These are phyloP conservation scores for Beauveria asiatica DNA, from an alignment of 2,329 filamentous ascomycete species.

Conservation along the genomic window DNA sequence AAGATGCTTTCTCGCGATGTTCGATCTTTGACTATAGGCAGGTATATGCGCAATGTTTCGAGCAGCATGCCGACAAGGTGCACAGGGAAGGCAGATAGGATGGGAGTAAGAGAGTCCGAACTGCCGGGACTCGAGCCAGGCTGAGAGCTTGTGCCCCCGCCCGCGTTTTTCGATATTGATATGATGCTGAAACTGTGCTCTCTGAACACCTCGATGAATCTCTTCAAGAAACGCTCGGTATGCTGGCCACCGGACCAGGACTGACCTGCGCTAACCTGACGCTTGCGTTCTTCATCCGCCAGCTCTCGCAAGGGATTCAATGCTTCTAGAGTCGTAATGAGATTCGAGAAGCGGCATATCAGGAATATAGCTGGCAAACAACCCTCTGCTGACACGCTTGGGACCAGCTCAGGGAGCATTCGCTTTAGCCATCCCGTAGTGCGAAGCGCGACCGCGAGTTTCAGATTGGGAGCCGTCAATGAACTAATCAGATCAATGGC, in stretches of 20 bases:
- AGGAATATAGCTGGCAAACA: slow-evolving; percentile 77
- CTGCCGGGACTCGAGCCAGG: slow-evolving; percentile 16
- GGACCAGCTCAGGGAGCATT: slow-evolving; percentile 66
- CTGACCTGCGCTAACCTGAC: slow-evolving; percentile 32
- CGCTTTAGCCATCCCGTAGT: slow-evolving; percentile 87
- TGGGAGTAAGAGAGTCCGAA: slow-evolving; percentile 59
- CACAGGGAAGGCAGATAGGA: slow-evolving; percentile 74
- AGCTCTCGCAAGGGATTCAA: slow-evolving; percentile 78
- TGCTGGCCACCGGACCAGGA: slow-evolving; percentile 71
- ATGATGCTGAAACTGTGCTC: slow-evolving; percentile 96
- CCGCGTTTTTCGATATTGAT: slow-evolving; percentile 84
- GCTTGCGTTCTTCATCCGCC: slow-evolving; percentile 71
- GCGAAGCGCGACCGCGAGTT: slow-evolving; percentile 81
- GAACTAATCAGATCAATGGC: slow-evolving; percentile 73
- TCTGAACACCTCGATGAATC: slow-evolving; percentile 94
- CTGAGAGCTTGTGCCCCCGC: slow-evolving; percentile 29
- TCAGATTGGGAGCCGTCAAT: slow-evolving; percentile 69
- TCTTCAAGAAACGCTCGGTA: slow-evolving; percentile 86
- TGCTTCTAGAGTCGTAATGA: slow-evolving; percentile 72
- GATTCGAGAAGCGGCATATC: slow-evolving; percentile 72
- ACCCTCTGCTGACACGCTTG: slow-evolving; percentile 42
- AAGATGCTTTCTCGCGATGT: slow-evolving; percentile 76
- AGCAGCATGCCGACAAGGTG: slow-evolving; percentile 75
- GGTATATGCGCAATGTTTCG: slow-evolving; percentile 64
- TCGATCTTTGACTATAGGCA: slow-evolving; percentile 74